A percentile compares a stretch with the other conserved stretches of the same genome.
phyloP scores from a whole-genome alignment of 176 grass and related monocot genomes.

The Carex parvula region DNA sequence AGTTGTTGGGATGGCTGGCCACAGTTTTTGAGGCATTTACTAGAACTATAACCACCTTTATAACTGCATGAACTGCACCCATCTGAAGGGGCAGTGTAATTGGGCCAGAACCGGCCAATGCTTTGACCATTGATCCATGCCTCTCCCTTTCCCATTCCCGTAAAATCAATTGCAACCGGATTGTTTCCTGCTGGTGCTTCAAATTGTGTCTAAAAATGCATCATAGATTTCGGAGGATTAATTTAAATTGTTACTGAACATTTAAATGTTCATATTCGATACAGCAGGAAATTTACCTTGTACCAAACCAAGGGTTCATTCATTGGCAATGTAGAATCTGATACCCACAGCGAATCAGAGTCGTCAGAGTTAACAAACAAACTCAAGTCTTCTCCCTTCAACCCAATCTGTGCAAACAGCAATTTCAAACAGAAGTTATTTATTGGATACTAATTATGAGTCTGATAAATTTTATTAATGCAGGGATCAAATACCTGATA shows the following conservation, averaged over 20 bases:
- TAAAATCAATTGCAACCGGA: slow-evolving; percentile 92
- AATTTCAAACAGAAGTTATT: not conserved
- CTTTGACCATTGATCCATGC: slow-evolving; percentile 96
- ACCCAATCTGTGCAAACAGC: slow-evolving; percentile 51
- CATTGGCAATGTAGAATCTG: slow-evolving; percentile 53
- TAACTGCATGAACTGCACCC: slow-evolving; percentile 79
- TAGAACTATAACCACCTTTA: slow-evolving; percentile 52
- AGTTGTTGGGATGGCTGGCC: slow-evolving; percentile 81
- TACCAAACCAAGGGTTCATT: slow-evolving; percentile 88
- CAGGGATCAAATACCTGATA: slow-evolving; percentile 56
- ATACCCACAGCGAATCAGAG: slow-evolving; percentile 58
- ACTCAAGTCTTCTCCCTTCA: slow-evolving; percentile 60
- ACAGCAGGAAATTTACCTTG: slow-evolving; percentile 52
- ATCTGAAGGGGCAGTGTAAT: slow-evolving; percentile 52
- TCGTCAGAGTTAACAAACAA: slow-evolving; percentile 55
- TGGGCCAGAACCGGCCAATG: slow-evolving; percentile 95
- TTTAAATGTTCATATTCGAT: not conserved
- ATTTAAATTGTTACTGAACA: slow-evolving; percentile 11
- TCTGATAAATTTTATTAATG: not conserved
- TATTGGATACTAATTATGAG: not conserved
- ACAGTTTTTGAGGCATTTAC: slow-evolving; percentile 90
- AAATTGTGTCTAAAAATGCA: slow-evolving; percentile 53
- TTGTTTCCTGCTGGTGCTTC: slow-evolving; percentile 57
- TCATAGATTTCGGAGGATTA: not conserved
- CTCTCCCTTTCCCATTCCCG: slow-evolving; percentile 88